Evolutionary conservation across 257 asterid species (phyloP), one percentile per base, ranked within the genome.

Genomic region (Verbascum thapsus): DNA sequence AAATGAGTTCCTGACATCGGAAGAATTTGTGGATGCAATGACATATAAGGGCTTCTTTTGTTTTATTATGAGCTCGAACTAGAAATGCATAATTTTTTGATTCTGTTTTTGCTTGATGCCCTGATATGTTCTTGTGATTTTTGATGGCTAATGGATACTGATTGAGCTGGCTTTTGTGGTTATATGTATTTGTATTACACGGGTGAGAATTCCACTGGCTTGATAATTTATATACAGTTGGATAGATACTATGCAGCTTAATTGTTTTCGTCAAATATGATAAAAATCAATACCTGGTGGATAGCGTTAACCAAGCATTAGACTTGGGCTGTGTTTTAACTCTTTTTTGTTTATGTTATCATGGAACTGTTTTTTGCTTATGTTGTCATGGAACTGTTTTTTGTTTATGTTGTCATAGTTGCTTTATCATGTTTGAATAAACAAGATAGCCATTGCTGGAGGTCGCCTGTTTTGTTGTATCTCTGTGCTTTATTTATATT

Each of bases 401-500:
- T n/a, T n/a, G n/a, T n/a, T n/a, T n/a, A n/a, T n/a, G n/a, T n/a
- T n/a, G n/a, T n/a, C n/a, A n/a, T n/a, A n/a, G n/a, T n/a, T n/a
- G n/a, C n/a, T n/a, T n/a, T n/a, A n/a, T 34, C 45, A 11, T 37
- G 22, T 35, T 19, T 42, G 34, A 35, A 68, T n/a, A 23, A 51
- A 15, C 5, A 17, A 3, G 15, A 10, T 53, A 34, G 11, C 20
- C 18, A 44, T 52, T 53, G 70, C 22, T 53, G 39, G 50, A 34
- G n/a, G n/a, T n/a, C n/a, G n/a, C 26, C 8, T 47, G 6, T 58
- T 37, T 47, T 17, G 35, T 42, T 15, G 66, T 37, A n/a, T 44
- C 63, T 52, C 4, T 60, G 48, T 59, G 39, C 54, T 40, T 15
- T 64, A 8, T 38, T 22, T 39, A 49, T 39, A 17, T n/a, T n/a